Evolutionary conservation across 1,284 basidiomycete genomes (phyloP).

Genomic region (Papiliotrema fonsecae): DNA sequence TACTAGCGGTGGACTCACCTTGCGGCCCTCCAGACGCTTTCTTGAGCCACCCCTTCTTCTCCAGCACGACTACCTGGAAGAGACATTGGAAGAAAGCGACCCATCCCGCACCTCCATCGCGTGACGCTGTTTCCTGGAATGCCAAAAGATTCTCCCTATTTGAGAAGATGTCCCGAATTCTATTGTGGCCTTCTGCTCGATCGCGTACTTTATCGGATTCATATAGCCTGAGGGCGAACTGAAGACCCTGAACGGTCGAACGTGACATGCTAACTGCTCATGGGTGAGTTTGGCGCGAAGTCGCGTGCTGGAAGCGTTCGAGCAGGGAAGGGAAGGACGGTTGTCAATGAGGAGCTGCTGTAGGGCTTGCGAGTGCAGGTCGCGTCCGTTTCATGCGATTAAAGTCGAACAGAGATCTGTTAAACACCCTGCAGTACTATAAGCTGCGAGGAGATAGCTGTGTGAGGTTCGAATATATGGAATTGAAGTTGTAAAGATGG

Average conservation of each 20-base stretch:
- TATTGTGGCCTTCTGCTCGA: slow-evolving; percentile 60
- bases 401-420: too few species aligned
- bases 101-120: slow-evolving; percentile 58
- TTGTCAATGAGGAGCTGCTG: too few species aligned
- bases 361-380: too few species aligned
- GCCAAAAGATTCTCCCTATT: slow-evolving; percentile 54
- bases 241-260: slow-evolving; percentile 29
- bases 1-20: slow-evolving; percentile 17
- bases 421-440: too few species aligned
- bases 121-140: slow-evolving; percentile 43
- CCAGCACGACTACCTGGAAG: slow-evolving; percentile 61
- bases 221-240: slow-evolving; percentile 55
- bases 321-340: too few species aligned
- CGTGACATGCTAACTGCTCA: slow-evolving; percentile 8
- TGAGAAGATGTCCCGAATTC: slow-evolving; percentile 60
- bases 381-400: too few species aligned
- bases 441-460: too few species aligned
- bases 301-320: too few species aligned
- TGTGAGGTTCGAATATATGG: too few species aligned
- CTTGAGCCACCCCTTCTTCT: slow-evolving; percentile 55
- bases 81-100: slow-evolving; percentile 66
- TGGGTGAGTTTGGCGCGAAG: background rate
- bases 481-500: too few species aligned
- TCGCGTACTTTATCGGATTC: slow-evolving; percentile 66
- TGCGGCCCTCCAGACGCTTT: slow-evolving; percentile 45